Evolutionary conservation across 2,329 filamentous ascomycete genomes (phyloP), one percentile per base, ranked within the genome.

Genomic region (Coccinonectria pachysandricola): DNA sequence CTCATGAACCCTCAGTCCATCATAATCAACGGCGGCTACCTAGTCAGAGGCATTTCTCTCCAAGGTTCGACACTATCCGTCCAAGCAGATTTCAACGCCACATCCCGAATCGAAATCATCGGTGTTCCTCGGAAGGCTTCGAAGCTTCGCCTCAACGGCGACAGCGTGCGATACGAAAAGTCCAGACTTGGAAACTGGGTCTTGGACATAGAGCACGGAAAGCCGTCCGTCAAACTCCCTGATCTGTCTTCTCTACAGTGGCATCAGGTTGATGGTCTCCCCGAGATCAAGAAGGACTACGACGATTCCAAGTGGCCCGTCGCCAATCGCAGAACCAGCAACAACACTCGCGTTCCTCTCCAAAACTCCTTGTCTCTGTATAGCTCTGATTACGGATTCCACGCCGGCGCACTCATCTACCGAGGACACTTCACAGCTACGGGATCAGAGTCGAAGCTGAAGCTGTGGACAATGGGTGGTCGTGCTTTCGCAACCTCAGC

Each of bases 321-420:
- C 0, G 81, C 79, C 1, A 55, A 76, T 33, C 58, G 71, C 5
- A 60, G 55, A 0, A 62, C 60, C 3, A 75, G 73, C 2, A 69
- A 70, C 45, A 85, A 85, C 49, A 71, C 68, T 0, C 56, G 62
- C 11, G 44, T 54, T 12, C 55, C 64, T 2, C 54, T 78, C 3
- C 65, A 59, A 1, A 86, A 81, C 0, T 74, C 79, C 0, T 74
- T 69, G 0, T 75, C 71, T 0, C 65, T 87, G 0, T 83, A 79
- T 42, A 65, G 64, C 1, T 70, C 70, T 10, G 81, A 87, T 50
- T 87, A 87, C 43, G 80, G 80, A 13, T 87, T 75, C 52, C 64
- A 82, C 48, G 65, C 73, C 0, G 80, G 81, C 3, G 70, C 69
- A 2, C 60, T 86, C 0, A 40, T 87, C 24, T 87, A 71, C 58